Conservation (phyloP, 83 land plant species). For the Picea abies region DNA sequence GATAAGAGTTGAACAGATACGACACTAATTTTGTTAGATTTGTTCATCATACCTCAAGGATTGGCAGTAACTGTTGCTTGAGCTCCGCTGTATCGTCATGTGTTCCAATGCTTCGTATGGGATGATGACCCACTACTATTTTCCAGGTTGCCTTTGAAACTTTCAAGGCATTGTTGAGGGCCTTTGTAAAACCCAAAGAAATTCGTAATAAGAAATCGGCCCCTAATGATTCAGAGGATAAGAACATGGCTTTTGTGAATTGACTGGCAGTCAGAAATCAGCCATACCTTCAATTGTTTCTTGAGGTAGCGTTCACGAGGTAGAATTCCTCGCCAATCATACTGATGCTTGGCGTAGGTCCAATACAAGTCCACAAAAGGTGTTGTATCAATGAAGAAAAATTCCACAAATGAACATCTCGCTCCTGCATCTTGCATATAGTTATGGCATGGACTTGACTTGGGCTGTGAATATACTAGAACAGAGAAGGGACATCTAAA, state of each 20-base stretch:
- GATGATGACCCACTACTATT: slow-evolving; percentile 92
- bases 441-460: slow-evolving; percentile 6
- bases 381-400: slow-evolving; percentile 89
- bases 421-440: slow-evolving; percentile 18
- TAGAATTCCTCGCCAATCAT: slow-evolving; percentile 77
- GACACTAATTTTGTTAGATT: too few species aligned
- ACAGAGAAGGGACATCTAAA: not conserved
- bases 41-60: slow-evolving; percentile 46
- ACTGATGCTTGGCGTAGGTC: slow-evolving; percentile 29
- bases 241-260: too few species aligned
- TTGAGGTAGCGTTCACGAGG: slow-evolving; percentile 59
- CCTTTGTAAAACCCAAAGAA: slow-evolving; percentile 35
- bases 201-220: not conserved
- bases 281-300: slow-evolving; percentile 57
- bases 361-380: slow-evolving; percentile 77
- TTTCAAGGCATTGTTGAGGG: slow-evolving; percentile 59
- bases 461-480: not conserved
- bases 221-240: too few species aligned
- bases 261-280: not conserved
- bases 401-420: slow-evolving; percentile 37
- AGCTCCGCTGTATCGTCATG: slow-evolving; percentile 83
- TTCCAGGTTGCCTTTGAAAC: slow-evolving; percentile 86
- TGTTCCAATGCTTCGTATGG: slow-evolving; percentile 71
- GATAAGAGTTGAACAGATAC: too few species aligned
- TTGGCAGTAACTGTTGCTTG: slow-evolving; percentile 56